Conservation (phyloP, 306 rosid genomes). For the Lotus japonicus region DNA sequence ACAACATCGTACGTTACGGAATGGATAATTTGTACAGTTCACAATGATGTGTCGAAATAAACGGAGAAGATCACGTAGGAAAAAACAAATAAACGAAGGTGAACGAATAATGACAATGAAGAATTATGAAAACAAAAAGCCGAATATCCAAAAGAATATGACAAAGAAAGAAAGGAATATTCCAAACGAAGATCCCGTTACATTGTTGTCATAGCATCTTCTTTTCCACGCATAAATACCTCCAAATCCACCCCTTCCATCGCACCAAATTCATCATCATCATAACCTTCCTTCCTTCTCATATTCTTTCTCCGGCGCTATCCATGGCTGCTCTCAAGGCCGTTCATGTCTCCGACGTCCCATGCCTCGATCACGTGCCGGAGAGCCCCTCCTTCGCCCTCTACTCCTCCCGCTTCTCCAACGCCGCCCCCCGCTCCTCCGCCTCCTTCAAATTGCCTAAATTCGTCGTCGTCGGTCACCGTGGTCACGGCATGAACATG, state of each 20-base stretch:
- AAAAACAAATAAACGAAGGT: too few species aligned
- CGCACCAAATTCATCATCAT: neutral
- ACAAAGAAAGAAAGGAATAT: conserved; percentile 2
- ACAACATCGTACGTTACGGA: too few species aligned
- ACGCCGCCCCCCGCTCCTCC: conserved; percentile 10
- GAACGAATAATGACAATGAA: too few species aligned
- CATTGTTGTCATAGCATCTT: too few species aligned
- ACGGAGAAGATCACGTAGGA: too few species aligned
- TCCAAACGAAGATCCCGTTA: conserved; percentile 27
- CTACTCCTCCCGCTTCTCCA: conserved; percentile 19
- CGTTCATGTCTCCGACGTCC: conserved; percentile 47
- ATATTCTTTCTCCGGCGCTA: too few species aligned
- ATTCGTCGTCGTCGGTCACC: conserved; percentile 67
- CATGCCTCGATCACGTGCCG: conserved; percentile 34
- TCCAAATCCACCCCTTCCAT: neutral
- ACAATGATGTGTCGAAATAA: too few species aligned
- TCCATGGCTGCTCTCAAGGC: conserved; percentile 38
- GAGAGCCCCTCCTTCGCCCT: conserved; percentile 28
- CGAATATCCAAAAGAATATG: conserved; percentile 37
- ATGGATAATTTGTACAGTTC: too few species aligned
- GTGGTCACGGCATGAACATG: conserved; percentile 77
- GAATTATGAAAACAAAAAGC: too few species aligned
- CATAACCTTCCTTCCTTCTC: too few species aligned
- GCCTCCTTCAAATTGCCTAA: conserved; percentile 27
- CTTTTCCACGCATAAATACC: conserved; percentile 8